Percentiles rank a stretch among this genome's conserved stretches.
Evolutionary conservation across 352 stramenopile genomes (phyloP).

Genomic region (Phytophthora melonis): DNA sequence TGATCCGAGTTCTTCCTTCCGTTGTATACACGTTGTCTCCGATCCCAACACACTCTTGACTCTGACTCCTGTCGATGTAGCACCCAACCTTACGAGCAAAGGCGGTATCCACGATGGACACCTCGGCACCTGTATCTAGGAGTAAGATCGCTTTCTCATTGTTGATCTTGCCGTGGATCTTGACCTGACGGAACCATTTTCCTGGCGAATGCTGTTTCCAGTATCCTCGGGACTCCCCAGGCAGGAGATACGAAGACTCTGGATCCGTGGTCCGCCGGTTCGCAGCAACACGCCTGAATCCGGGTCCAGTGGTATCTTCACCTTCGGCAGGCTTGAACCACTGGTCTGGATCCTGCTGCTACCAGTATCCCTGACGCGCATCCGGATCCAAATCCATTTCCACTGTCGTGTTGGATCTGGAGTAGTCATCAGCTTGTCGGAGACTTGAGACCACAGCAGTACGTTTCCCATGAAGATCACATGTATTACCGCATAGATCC

Average conservation of each 20-base stretch:
- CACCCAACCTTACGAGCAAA: too few species aligned
- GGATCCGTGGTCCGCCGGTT: background rate
- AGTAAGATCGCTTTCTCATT: too few species aligned
- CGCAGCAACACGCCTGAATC: background rate
- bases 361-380: constrained; percentile 30
- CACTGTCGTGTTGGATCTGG: background rate
- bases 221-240: background rate
- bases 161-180: too few species aligned
- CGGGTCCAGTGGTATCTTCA: background rate
- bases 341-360: constrained; percentile 3
- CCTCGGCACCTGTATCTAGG: too few species aligned
- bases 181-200: background rate
- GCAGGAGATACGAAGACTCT: background rate
- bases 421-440: background rate
- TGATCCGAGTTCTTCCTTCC: too few species aligned
- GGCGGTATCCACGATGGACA: too few species aligned
- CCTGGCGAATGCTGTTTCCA: constrained; percentile 5
- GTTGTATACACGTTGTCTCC: too few species aligned
- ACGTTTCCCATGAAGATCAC: background rate
- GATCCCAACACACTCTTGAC: too few species aligned
- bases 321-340: background rate
- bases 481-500: too few species aligned
- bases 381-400: background rate
- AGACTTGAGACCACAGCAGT: background rate
- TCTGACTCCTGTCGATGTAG: too few species aligned